Conservation (phyloP, 768 basidiomycete species). For the Mycena sanguinolenta region DNA sequence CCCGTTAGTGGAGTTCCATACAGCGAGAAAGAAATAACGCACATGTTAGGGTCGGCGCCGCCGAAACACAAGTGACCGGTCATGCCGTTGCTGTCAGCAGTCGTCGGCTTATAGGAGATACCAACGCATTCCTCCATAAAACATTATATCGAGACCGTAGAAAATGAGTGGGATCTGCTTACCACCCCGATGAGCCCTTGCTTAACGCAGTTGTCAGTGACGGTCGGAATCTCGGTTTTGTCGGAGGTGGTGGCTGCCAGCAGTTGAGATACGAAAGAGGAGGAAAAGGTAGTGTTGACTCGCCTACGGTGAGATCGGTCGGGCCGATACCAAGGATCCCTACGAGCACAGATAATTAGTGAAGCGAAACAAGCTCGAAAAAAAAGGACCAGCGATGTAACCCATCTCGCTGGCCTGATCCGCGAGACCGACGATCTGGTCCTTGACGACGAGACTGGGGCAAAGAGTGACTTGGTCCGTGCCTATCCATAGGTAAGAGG, state of each 20-base stretch:
- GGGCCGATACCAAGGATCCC: slow-evolving; percentile 69
- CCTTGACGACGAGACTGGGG: slow-evolving; percentile 51
- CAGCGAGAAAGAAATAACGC: neutral
- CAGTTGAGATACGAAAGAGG: neutral
- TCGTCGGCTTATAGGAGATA: slow-evolving; percentile 56
- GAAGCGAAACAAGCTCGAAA: neutral
- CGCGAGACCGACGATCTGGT: slow-evolving; percentile 66
- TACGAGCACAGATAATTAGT: neutral
- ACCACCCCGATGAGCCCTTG: slow-evolving; percentile 49
- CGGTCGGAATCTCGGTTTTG: slow-evolving; percentile 50
- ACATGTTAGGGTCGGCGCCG: slow-evolving; percentile 46
- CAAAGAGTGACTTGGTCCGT: slow-evolving; percentile 35
- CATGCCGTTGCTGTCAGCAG: slow-evolving; percentile 5
- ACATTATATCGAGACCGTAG: neutral
- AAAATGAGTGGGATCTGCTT: neutral
- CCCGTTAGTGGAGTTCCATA: neutral
- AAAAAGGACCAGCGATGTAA: slow-evolving; percentile 48
- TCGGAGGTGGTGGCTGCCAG: slow-evolving; percentile 26
- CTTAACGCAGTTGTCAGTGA: slow-evolving; percentile 55
- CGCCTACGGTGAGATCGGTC: slow-evolving; percentile 54
- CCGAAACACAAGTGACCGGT: slow-evolving; percentile 42
- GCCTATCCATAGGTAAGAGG: neutral
- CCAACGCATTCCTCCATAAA: slow-evolving; percentile 42
- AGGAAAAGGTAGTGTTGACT: slow-evolving; percentile 13
- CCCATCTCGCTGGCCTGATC: slow-evolving; percentile 24